Base-by-base conservation (phyloP, 2,329 filamentous ascomycete genomes). In the Pestalotiopsis sp. region DNA sequence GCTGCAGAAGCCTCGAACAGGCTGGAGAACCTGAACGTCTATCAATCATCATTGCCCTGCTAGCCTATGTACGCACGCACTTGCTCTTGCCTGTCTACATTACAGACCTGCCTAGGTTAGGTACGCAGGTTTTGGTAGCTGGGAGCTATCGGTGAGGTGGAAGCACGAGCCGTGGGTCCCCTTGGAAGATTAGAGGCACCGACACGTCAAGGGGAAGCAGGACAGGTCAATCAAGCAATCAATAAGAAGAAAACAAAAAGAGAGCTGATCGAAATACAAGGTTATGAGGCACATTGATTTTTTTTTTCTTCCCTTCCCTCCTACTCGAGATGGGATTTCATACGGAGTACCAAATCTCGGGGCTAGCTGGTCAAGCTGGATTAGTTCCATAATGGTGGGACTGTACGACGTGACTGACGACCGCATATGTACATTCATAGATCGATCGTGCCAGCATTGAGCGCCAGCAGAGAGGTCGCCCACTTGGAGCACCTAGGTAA, bases 331-430 rank as follows among this genome's bases (percentile, higher is more conserved):
- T 59, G 57, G 36, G n/a, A 17, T 36, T 62, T 36, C 14, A 14
- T n/a, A 36, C 23, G 23, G 23, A 7, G 23, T 27, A 62, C n/a
- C 59, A 62, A 62, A 39, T 14, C 25, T 36, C n/a, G 36, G 31
- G 31, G 27, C n/a, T 36, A n/a, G 59, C 31, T 39, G 25, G 27
- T 31, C 56, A 23, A 25, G 56, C 23, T 59, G 59, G 38, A 39
- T 62, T 36, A 62, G 59, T 66, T 17, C 49, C 45, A 66, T 56
- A 36, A 66, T 31, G 63, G 63, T 66, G 63, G 63, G 63, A 56
- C 31, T 41, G 63, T 66, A 27, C 63, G 36, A 66, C 63, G 63
- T 66, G 63, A 66, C 61, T 36, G 36, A 57, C 36, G 25, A 52
- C 45, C 45, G 45, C 45, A n/a, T 17, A 17, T 20, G 45, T 20